Conservation (phyloP, 1,284 basidiomycete genomes). For the Pseudozyma hubeiensis region DNA sequence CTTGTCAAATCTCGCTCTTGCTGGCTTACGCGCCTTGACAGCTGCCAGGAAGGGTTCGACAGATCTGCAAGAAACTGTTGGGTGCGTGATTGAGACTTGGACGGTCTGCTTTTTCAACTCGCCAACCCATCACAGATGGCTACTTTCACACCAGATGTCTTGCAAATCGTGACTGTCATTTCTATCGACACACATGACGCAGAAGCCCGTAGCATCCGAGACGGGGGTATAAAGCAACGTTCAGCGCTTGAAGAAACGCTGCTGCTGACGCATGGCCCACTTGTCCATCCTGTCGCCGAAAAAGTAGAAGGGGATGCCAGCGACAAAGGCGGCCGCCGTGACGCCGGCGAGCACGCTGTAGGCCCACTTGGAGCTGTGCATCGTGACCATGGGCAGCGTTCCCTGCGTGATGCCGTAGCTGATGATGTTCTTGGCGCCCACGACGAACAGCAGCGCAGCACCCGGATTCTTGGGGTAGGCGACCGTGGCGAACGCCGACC, state of each 20-base stretch:
- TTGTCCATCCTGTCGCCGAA: slow-evolving; percentile 4
- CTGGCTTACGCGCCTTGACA: too few species aligned
- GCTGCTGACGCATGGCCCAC: slow-evolving; percentile 10
- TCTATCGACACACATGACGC: too few species aligned
- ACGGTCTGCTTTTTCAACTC: too few species aligned
- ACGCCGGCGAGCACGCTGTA: slow-evolving; percentile 3
- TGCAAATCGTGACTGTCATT: too few species aligned
- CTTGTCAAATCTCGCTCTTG: too few species aligned
- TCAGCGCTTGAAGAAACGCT: slow-evolving; percentile 1
- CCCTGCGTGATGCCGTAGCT: slow-evolving; percentile 12
- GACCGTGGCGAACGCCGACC: slow-evolving; percentile 2
- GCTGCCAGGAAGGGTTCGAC: too few species aligned
- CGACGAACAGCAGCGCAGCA: slow-evolving; percentile 3
- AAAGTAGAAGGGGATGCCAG: slow-evolving; percentile 8
- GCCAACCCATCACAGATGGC: too few species aligned
- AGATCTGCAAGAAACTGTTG: too few species aligned
- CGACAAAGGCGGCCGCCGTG: background rate
- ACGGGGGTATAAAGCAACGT: background rate
- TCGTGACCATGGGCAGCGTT: slow-evolving; percentile 3
- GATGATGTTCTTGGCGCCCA: slow-evolving; percentile 10
- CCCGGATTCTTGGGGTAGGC: slow-evolving; percentile 9
- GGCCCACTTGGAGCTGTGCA: slow-evolving; percentile 7
- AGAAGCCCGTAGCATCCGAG: too few species aligned
- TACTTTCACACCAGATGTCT: too few species aligned
- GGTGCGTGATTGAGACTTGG: too few species aligned